Evolutionary conservation across 257 asterid species (phyloP).

Genomic region (Plectranthus barbatus): DNA sequence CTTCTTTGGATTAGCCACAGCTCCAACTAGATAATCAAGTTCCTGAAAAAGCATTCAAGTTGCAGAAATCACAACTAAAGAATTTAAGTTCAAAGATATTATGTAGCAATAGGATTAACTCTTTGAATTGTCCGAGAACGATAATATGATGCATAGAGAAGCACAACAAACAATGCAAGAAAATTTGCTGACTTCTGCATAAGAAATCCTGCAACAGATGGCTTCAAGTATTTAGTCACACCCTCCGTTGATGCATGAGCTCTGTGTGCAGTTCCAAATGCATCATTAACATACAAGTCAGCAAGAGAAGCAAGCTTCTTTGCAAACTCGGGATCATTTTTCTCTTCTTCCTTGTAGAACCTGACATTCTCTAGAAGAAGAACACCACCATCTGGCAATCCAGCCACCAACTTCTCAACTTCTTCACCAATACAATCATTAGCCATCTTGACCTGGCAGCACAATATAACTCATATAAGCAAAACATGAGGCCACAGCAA

Average conservation of each 20-base stretch:
- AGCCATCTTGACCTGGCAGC: conserved; percentile 64
- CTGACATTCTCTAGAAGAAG: conserved; percentile 77
- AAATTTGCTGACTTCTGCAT: conserved; percentile 40
- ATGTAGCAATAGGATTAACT: neutral
- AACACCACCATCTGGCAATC: conserved; percentile 68
- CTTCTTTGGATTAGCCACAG: conserved; percentile 69
- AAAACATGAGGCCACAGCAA: neutral
- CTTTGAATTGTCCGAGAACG: no score
- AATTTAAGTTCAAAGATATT: neutral
- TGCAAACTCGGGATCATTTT: conserved; percentile 54
- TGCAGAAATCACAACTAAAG: neutral
- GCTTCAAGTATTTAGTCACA: conserved; percentile 41
- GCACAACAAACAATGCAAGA: neutral
- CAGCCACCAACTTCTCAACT: conserved; percentile 63
- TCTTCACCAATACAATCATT: conserved; percentile 76
- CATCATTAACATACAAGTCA: conserved; percentile 65
- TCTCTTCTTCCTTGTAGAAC: conserved; percentile 48
- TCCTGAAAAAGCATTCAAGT: conserved; percentile 38
- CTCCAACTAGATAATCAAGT: conserved; percentile 78
- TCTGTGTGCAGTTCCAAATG: conserved; percentile 79
- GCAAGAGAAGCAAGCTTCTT: conserved; percentile 54
- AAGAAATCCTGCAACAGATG: conserved; percentile 49
- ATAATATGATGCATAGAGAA: neutral
- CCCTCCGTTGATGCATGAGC: conserved; percentile 62
- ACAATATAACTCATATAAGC: neutral